A percentile compares a stretch with the other conserved stretches of the same genome.
Conservation (phyloP, 257 asterid genomes). For the Ballota nigra region DNA sequence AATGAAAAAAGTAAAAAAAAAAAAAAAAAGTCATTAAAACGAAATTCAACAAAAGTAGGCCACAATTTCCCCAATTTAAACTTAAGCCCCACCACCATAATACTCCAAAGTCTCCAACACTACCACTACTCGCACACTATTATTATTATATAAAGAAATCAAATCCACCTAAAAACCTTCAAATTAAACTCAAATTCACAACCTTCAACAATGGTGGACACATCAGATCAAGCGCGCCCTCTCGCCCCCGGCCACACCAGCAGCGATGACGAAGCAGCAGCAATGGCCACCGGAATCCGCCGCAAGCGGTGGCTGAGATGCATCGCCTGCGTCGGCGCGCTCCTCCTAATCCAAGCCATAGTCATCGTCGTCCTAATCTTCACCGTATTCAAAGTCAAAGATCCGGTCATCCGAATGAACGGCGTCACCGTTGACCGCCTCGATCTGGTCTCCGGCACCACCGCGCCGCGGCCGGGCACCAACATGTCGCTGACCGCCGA, state of each 20-base stretch:
- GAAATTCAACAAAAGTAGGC: slow-evolving; percentile 11
- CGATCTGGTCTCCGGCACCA: slow-evolving; percentile 37
- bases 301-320: slow-evolving; percentile 48
- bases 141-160: not conserved
- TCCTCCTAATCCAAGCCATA: slow-evolving; percentile 48
- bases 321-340: slow-evolving; percentile 33
- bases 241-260: slow-evolving; percentile 54
- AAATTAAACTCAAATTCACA: not conserved
- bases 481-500: slow-evolving; percentile 69
- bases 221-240: slow-evolving; percentile 63
- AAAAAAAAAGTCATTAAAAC: not conserved
- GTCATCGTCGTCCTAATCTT: slow-evolving; percentile 48
- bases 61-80: slow-evolving; percentile 7
- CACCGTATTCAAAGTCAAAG: slow-evolving; percentile 63
- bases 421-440: slow-evolving; percentile 37
- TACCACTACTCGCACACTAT: not conserved
- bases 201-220: slow-evolving; percentile 35
- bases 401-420: slow-evolving; percentile 59
- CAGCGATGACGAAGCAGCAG: slow-evolving; percentile 46
- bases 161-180: not conserved
- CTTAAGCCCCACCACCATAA: not conserved
- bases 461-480: slow-evolving; percentile 53
- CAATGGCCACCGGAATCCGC: slow-evolving; percentile 13
- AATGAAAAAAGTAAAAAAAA: too few species aligned
- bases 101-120: not conserved